These are phyloP conservation scores for Dorcoceras hygrometricum DNA, from an alignment of 257 asterid species.

Conservation along the genomic window DNA sequence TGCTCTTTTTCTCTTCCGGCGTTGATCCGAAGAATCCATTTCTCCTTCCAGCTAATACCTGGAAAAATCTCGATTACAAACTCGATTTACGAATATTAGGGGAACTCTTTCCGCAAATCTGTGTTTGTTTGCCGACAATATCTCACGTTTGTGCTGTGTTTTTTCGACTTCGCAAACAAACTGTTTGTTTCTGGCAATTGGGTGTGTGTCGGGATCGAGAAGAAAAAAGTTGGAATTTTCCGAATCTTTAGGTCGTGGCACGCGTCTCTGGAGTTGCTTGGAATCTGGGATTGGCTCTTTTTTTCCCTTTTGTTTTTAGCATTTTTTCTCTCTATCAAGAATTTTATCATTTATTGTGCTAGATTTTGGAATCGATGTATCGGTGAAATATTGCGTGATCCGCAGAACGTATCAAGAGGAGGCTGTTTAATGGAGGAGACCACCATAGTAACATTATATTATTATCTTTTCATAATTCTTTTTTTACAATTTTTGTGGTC, in stretches of 20 bases:
- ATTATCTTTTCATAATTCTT: too few relatives aligned
- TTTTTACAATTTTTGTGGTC: too few relatives aligned
- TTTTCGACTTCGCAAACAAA: not conserved
- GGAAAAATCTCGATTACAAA: not conserved
- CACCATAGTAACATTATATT: too few relatives aligned
- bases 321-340: too few relatives aligned
- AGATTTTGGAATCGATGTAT: not conserved
- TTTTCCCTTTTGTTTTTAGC: too few relatives aligned
- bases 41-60: not conserved
- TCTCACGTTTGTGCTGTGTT: not conserved
- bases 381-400: not conserved
- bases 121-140: not conserved
- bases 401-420: not conserved
- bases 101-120: not conserved
- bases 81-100: not conserved
- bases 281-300: not conserved
- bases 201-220: not conserved
- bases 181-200: not conserved
- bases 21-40: constrained; percentile 77
- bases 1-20: constrained; percentile 76
- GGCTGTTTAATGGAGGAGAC: not conserved
- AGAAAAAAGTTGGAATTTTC: not conserved
- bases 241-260: not conserved
- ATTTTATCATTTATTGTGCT: too few relatives aligned
- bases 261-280: not conserved